Evolutionary conservation across 2,329 filamentous ascomycete genomes (phyloP), one percentile per base, ranked within the genome.

Genomic region (Didymella arachidicola): DNA sequence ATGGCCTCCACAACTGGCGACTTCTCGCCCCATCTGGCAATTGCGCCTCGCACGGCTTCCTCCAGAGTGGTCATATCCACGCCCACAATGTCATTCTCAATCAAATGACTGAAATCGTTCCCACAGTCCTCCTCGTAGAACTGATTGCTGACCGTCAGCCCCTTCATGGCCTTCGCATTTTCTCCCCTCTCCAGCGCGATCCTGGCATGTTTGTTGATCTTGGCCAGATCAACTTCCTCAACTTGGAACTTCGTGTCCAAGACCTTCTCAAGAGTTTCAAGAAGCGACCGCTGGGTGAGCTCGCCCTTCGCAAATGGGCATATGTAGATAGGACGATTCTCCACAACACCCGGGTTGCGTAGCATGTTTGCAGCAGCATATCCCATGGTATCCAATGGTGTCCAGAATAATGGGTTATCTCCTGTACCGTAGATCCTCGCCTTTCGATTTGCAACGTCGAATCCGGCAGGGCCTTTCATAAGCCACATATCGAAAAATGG

Each of bases 401-500:
- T 77, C 74, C 74, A 77, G 49, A 61, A 72, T 0, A 72, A 51
- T 0, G 48, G 56, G 18, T 72, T 73, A 7, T 69, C 57, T 2
- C 75, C 74, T 0, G 69, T 68, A 26, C 72, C 74, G 49, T 78
- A 76, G 56, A 78, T 75, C n/a, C 73, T 64, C 2, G 73, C 73
- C 25, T 57, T 62, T 11, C 59, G 61, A 11, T 66, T 69, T 5
- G 62, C 50, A 19, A 77, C 61, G 34, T 75, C 67, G 52, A 77
- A 73, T 18, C 75, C 75, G 5, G 73, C 75, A 1, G 70, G 72
- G 0, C 75, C 75, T 60, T 74, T 73, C 63, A 71, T 74, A n/a
- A 77, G 66, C 74, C 74, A 74, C 73, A 77, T 75, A 16, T 77
- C 74, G 34, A 76, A 75, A 51, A 77, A 76, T 6, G 74, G 71